Percentiles rank a stretch among this genome's conserved stretches.
phyloP scores from a whole-genome alignment of 257 asterid species.

The Verbascum thapsus region DNA sequence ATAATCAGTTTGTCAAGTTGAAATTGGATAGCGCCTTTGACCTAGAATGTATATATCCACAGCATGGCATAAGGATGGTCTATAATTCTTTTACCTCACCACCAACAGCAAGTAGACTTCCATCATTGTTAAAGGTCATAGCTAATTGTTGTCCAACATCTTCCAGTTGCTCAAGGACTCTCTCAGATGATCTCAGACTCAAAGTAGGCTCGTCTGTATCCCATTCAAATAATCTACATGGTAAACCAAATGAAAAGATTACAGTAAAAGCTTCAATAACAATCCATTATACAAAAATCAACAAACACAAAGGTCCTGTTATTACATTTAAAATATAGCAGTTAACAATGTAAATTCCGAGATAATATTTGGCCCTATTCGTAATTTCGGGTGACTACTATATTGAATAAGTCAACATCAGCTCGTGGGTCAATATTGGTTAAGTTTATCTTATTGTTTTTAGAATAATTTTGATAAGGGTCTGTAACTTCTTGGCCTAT shows the following conservation, averaged over 20 bases:
- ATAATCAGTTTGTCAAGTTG: conserved; percentile 15
- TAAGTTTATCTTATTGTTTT: too few relatives aligned
- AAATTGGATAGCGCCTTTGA: conserved; percentile 1
- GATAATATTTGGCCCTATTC: neutral
- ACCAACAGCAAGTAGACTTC: conserved; percentile 86
- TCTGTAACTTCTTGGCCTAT: too few relatives aligned
- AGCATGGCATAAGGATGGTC: conserved; percentile 1
- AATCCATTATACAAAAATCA: conserved; percentile 1
- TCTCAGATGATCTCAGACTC: conserved; percentile 65
- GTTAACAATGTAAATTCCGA: neutral
- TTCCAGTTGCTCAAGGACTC: conserved; percentile 60
- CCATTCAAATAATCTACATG: conserved; percentile 83
- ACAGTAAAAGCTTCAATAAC: conserved; percentile 24
- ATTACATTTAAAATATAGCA: conserved; percentile 5
- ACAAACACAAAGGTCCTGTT: neutral
- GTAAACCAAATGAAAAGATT: conserved; percentile 17
- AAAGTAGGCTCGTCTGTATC: conserved; percentile 44
- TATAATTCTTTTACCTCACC: conserved; percentile 71
- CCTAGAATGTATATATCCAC: conserved; percentile 8
- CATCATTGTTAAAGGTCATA: conserved; percentile 67
- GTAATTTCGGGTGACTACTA: neutral
- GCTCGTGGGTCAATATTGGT: too few relatives aligned
- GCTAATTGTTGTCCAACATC: conserved; percentile 89
- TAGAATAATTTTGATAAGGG: too few relatives aligned
- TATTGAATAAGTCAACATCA: too few relatives aligned